Evolutionary conservation across 2,329 filamentous ascomycete species (phyloP), one percentile per base, ranked within the genome.

Genomic region (Diaporthe citrichinensis): DNA sequence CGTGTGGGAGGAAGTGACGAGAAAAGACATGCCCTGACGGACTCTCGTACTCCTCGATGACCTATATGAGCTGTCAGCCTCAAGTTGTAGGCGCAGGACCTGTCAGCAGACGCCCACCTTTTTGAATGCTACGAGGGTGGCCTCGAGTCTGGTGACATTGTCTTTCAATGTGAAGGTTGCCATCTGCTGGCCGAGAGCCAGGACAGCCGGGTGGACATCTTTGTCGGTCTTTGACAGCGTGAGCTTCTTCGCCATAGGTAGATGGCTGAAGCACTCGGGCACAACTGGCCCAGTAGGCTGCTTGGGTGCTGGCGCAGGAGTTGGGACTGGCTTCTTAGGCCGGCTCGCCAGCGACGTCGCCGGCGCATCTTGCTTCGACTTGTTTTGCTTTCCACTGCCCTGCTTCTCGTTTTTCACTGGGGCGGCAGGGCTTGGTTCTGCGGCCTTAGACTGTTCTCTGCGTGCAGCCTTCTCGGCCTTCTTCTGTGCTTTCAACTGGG

Each of bases 391-490:
- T 28, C 55, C 39, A 20, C 46, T 36, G 75, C 83, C 83, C 74
- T 84, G 84, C 79, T 90, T 89, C n/a, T 82, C 83, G 61, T 87
- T 86, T 80, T 85, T 78, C 73, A 83, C 79, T 72, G 84, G 79
- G 78, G 84, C 81, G 15, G 85, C 85, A 28, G 83, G 83, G 74
- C 84, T 84, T 59, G 72, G 62, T 31, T 73, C 71, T 2, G 87
- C 84, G 41, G 82, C 82, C 77, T 90, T 89, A 5, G 88, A 87
- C 81, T 92, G 92, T 67, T 94, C 95, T 86, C 96, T 90, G 77
- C 95, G 90, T 62, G 95, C 95, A 71, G 94, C 94, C 86, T 98
- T 98, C 83, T 98, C 96, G 44, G 95, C 96, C 84, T 98, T 96
- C 77, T 94, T 93, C 83, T 92, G 92, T 81, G 96, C 96, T 86